phyloP scores from a whole-genome alignment of 805 yeast genomes.

The Hanseniaspora pseudoguilliermondii region DNA sequence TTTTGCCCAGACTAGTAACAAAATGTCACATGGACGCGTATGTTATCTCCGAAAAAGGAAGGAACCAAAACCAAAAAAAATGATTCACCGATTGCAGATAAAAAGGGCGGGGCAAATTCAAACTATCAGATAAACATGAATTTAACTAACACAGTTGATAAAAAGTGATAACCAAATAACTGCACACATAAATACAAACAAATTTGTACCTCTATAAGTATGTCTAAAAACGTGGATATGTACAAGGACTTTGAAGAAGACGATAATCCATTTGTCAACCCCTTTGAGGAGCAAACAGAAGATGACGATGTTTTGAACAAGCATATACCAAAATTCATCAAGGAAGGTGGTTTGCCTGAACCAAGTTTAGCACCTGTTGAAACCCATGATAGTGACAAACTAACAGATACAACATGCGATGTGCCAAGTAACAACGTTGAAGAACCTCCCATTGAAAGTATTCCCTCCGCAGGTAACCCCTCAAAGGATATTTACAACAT shows the following conservation, averaged over 20 bases:
- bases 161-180: background rate
- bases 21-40: too few relatives aligned
- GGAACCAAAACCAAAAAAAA: too few relatives aligned
- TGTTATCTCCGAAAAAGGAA: too few relatives aligned
- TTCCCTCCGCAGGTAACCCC: background rate
- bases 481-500: background rate
- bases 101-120: too few relatives aligned
- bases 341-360: background rate
- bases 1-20: too few relatives aligned
- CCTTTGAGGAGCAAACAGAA: conserved; percentile 16
- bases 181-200: too few relatives aligned
- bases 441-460: background rate
- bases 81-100: too few relatives aligned
- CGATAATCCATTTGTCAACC: conserved; percentile 48
- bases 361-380: background rate
- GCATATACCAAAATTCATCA: conserved; percentile 8
- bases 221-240: conserved; percentile 26
- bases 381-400: background rate
- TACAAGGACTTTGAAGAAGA: conserved; percentile 24
- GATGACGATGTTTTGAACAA: conserved; percentile 10
- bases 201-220: background rate
- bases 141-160: background rate
- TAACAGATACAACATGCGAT: background rate
- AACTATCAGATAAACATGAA: background rate
- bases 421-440: background rate